Conservation (phyloP, 1,284 basidiomycete species). For the Ceratorhiza oryzae-sativae region DNA sequence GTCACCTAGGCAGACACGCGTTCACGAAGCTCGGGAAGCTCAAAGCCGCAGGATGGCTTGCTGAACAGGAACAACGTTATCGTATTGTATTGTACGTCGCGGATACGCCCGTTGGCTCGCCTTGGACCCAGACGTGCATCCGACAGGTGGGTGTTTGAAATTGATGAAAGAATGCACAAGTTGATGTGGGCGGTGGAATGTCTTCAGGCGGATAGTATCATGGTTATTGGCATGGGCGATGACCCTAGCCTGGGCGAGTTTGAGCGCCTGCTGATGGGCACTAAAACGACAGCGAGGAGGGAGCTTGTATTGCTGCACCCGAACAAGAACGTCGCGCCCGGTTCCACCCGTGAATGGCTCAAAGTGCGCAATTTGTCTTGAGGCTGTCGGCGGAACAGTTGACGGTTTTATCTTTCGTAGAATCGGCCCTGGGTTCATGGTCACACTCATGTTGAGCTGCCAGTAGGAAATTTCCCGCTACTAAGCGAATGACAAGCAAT, state of each 20-base stretch:
- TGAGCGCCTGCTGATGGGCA: conserved; percentile 87
- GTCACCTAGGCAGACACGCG: conserved; percentile 88
- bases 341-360: conserved; percentile 95
- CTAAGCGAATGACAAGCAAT: conserved; percentile 48
- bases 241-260: conserved; percentile 89
- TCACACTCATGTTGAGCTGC: conserved; percentile 88
- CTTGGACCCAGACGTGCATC: conserved; percentile 98
- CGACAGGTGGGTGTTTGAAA: conserved; percentile 68
- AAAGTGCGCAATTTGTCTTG: conserved; percentile 66
- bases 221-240: conserved; percentile 95
- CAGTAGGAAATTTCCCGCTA: conserved; percentile 59
- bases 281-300: conserved; percentile 97
- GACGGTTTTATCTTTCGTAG: conserved; percentile 53
- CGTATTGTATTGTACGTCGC: conserved; percentile 92
- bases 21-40: conserved; percentile 95
- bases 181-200: not conserved
- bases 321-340: conserved; percentile 86
- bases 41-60: conserved; percentile 91
- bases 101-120: conserved; percentile 88
- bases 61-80: conserved; percentile 92
- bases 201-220: conserved; percentile 89
- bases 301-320: conserved; percentile 95
- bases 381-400: not conserved
- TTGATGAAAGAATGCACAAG: not conserved
- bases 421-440: conserved; percentile 94